A percentile compares a stretch with the other conserved stretches of the same genome.
These are phyloP conservation scores for Cryptococcus sp. DNA, from an alignment of 1,284 basidiomycete genomes.

Conservation along the genomic window DNA sequence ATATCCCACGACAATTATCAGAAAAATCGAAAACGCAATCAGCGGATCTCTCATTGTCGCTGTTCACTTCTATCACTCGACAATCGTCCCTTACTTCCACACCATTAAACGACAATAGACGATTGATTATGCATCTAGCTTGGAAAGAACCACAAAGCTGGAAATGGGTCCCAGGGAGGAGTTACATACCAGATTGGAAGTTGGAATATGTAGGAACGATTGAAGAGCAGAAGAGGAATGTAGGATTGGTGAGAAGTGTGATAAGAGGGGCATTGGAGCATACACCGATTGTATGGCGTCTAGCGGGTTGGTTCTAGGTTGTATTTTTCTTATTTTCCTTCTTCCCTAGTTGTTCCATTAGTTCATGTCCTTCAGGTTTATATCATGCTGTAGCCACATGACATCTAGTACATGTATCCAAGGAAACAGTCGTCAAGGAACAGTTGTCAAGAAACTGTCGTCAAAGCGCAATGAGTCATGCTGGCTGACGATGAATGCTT, in stretches of 20 bases:
- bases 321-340: no score
- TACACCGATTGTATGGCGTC: background rate
- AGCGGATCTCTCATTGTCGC: background rate
- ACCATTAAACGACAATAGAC: background rate
- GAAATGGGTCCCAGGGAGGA: slow-evolving; percentile 5
- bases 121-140: background rate
- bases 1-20: background rate
- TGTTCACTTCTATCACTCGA: background rate
- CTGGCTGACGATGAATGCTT: no score
- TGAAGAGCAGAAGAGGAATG: background rate
- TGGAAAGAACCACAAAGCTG: background rate
- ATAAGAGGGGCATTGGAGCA: background rate
- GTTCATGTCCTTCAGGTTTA: no score
- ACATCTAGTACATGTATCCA: no score
- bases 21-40: background rate
- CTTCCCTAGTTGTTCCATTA: no score
- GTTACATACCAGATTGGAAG: slow-evolving; percentile 3
- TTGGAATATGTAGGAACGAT: background rate
- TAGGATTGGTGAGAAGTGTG: background rate
- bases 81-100: background rate
- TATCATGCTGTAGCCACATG: no score
- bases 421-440: no score
- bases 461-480: no score
- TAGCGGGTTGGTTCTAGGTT: background rate
- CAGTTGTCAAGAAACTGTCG: no score